Conservation (phyloP, 768 basidiomycete genomes). For the Boletus bicolor region DNA sequence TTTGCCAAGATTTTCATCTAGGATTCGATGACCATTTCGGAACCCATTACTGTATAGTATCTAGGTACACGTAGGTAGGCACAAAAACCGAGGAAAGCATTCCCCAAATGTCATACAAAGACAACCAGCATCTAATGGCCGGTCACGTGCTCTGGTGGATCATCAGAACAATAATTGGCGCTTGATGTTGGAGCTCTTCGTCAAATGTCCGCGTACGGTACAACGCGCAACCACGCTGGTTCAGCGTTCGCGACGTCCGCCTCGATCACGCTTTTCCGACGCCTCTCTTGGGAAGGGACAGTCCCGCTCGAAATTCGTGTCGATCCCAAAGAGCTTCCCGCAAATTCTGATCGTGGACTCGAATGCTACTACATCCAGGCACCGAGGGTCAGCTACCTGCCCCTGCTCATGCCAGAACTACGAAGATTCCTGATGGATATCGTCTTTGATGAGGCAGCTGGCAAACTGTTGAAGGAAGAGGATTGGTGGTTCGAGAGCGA, state of each 20-base stretch:
- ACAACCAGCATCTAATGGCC: not conserved
- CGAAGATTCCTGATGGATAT: slow-evolving; percentile 87
- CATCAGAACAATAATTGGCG: too few species aligned
- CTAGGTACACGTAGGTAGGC: too few species aligned
- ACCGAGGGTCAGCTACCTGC: slow-evolving; percentile 89
- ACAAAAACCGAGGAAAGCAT: too few species aligned
- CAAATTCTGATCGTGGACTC: slow-evolving; percentile 83
- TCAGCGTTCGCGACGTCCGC: slow-evolving; percentile 51
- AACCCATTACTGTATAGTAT: not conserved
- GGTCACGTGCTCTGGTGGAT: slow-evolving; percentile 12
- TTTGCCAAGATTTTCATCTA: slow-evolving; percentile 17
- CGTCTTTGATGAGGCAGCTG: slow-evolving; percentile 84
- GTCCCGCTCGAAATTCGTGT: slow-evolving; percentile 88
- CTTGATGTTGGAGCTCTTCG: not conserved
- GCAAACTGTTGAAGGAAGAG: slow-evolving; percentile 73
- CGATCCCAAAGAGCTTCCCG: slow-evolving; percentile 84
- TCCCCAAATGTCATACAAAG: too few species aligned
- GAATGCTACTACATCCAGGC: slow-evolving; percentile 91
- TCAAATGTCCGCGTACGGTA: slow-evolving; percentile 51
- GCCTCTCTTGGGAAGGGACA: slow-evolving; percentile 88
- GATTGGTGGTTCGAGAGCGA: slow-evolving; percentile 99
- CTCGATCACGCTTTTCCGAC: slow-evolving; percentile 79
- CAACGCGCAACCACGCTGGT: slow-evolving; percentile 46
- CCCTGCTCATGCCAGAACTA: slow-evolving; percentile 86
- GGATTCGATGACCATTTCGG: not conserved